phyloP scores from a whole-genome alignment of 2,329 filamentous ascomycete species.

The Epichloe aotearoae region DNA sequence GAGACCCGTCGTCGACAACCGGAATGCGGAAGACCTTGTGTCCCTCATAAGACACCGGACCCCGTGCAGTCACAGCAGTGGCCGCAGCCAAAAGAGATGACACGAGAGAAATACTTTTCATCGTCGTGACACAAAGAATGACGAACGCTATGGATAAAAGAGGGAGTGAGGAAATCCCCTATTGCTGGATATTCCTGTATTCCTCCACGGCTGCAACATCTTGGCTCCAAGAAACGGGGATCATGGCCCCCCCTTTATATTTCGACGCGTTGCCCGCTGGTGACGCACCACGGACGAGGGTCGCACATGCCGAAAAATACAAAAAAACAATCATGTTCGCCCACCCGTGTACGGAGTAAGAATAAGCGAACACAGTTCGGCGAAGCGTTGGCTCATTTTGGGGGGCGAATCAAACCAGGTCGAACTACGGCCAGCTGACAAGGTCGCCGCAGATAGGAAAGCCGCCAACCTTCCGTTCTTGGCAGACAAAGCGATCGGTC shows the following conservation, averaged over 20 bases:
- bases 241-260: neutral
- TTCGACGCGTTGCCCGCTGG: neutral
- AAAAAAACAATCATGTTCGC: neutral
- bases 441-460: neutral
- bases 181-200: neutral
- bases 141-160: neutral
- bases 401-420: neutral
- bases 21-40: constrained; percentile 32
- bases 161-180: neutral
- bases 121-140: neutral
- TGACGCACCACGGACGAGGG: neutral
- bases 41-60: constrained; percentile 25
- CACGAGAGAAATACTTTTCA: constrained; percentile 10
- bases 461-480: neutral
- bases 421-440: neutral
- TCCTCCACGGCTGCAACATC: neutral
- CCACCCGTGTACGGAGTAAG: neutral
- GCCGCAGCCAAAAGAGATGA: constrained; percentile 9
- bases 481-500: no score
- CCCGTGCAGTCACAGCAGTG: constrained; percentile 6
- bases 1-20: constrained; percentile 18
- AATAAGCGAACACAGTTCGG: no score
- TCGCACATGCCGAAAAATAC: neutral
- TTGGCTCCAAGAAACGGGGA: neutral
- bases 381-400: neutral